Base-by-base conservation (phyloP, 108 stramenopile genomes). In the Cylindrotheca closterium region DNA sequence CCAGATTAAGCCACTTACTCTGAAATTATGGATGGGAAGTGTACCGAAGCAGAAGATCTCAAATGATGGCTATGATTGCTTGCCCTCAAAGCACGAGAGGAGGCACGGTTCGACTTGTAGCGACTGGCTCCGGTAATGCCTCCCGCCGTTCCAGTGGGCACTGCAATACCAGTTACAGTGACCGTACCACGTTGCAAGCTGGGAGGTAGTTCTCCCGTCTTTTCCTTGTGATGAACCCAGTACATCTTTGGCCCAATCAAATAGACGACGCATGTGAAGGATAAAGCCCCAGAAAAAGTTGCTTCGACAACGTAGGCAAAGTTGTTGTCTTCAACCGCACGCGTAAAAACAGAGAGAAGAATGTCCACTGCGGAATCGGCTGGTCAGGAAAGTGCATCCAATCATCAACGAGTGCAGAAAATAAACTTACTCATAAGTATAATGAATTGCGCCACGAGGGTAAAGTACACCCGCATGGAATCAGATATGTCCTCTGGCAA, bases 201-300 rank as follows among this genome's bases (percentile, higher is more conserved):
- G 7, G 55, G 22, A 3, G 55, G 55, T 5, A 55, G 3, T 29
- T 55, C 55, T 23, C 55, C 55, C 24, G 55, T 55, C 27, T 29
- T 26, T 28, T 55, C 28, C 25, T 27, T 27, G 4, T 26, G 55
- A 4, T 34, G 33, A 23, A 65, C 64, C 23, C 23, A 65, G 22
- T 55, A 65, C 2, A 65, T 65, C 26, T 65, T 65, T n/a, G 64
- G 64, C 7, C 30, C 33, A 34, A 65, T 29, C 34, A 65, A 26
- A 23, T 50, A 55, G 51, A 30, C 64, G 26, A 65, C 12, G 33
- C 52, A 52, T 53, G 33, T 30, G 33, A 65, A 31, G 12, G 51
- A 51, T 4, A 32, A 4, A 19, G 2, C 19, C 34, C 53, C 53
- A 3, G 21, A 19, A 32, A 52, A 12, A n/a, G 50, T 30, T 27